Evolutionary conservation across 768 basidiomycete genomes (phyloP).

Genomic region (Tephrocybe sp.): DNA sequence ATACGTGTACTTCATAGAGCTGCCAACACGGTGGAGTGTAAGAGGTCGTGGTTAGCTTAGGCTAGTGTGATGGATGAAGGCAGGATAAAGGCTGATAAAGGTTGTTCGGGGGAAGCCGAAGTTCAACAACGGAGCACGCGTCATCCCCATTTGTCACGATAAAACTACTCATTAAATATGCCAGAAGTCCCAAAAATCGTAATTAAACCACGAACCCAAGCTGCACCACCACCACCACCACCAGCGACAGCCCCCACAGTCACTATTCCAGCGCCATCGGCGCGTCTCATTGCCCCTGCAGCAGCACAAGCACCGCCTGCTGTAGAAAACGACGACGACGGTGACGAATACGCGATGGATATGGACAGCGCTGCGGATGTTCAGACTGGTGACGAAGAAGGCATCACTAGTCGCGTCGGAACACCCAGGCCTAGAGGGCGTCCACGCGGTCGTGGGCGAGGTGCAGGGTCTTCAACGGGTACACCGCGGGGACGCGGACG

Average conservation of each 20-base stretch:
- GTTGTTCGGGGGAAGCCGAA: too few relatives aligned
- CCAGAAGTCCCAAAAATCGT: slow-evolving; percentile 42
- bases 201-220: slow-evolving; percentile 39
- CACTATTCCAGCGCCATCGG: slow-evolving; percentile 22
- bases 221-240: slow-evolving; percentile 21
- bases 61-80: too few relatives aligned
- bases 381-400: slow-evolving; percentile 27
- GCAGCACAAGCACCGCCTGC: slow-evolving; percentile 15
- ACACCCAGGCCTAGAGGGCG: slow-evolving; percentile 38
- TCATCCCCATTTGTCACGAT: neutral
- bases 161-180: slow-evolving; percentile 4
- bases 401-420: slow-evolving; percentile 20
- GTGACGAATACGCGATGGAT: slow-evolving; percentile 38
- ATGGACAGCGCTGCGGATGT: slow-evolving; percentile 31
- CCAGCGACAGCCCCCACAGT: slow-evolving; percentile 15
- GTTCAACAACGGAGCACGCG: neutral
- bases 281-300: slow-evolving; percentile 18
- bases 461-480: slow-evolving; percentile 20
- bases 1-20: too few relatives aligned
- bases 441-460: slow-evolving; percentile 39
- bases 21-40: too few relatives aligned
- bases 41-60: too few relatives aligned
- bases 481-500: slow-evolving; percentile 36
- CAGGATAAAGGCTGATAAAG: too few relatives aligned
- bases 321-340: slow-evolving; percentile 26